phyloP scores from a whole-genome alignment of 2,329 filamentous ascomycete genomes.

The Sphaerostilbella broomeana region DNA sequence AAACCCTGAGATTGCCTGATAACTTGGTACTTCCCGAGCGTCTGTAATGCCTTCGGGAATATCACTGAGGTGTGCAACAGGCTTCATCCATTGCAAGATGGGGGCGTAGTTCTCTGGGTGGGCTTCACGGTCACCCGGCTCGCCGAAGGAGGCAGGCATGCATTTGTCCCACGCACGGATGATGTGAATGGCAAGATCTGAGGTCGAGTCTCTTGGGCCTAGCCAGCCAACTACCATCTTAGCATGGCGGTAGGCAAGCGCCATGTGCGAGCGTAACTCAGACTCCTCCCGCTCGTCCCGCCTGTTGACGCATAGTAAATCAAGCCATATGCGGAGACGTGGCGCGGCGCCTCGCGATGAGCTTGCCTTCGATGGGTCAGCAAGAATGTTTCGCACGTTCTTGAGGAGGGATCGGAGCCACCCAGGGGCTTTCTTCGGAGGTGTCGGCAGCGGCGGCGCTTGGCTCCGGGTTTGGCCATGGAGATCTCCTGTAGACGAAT shows the following conservation, averaged over 20 bases:
- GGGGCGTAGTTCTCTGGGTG: constrained; percentile 31
- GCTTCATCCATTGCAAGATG: constrained; percentile 24
- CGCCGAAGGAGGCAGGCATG: constrained; percentile 27
- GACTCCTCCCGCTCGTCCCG: constrained; percentile 23
- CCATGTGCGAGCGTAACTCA: constrained; percentile 24
- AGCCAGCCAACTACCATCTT: constrained; percentile 29
- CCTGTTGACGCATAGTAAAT: constrained; percentile 25
- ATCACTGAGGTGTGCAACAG: constrained; percentile 21
- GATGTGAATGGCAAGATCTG: constrained; percentile 21
- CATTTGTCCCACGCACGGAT: constrained; percentile 24
- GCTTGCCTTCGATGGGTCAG: constrained; percentile 8
- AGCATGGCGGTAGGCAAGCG: constrained; percentile 24
- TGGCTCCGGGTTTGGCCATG: background rate
- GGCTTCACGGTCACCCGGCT: constrained; percentile 26
- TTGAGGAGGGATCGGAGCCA: constrained; percentile 18
- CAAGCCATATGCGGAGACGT: constrained; percentile 26
- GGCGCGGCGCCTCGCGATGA: constrained; percentile 7
- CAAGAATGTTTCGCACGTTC: constrained; percentile 13
- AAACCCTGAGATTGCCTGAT: constrained; percentile 23
- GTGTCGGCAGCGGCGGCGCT: constrained; percentile 16
- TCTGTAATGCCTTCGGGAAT: constrained; percentile 18
- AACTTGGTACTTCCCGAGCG: constrained; percentile 19
- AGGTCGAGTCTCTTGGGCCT: constrained; percentile 23
- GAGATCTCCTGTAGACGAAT: constrained; percentile 5
- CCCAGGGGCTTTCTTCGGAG: constrained; percentile 15